These are phyloP conservation scores for Limtongia smithiae DNA, from an alignment of 805 yeast species.

Conservation along the genomic window DNA sequence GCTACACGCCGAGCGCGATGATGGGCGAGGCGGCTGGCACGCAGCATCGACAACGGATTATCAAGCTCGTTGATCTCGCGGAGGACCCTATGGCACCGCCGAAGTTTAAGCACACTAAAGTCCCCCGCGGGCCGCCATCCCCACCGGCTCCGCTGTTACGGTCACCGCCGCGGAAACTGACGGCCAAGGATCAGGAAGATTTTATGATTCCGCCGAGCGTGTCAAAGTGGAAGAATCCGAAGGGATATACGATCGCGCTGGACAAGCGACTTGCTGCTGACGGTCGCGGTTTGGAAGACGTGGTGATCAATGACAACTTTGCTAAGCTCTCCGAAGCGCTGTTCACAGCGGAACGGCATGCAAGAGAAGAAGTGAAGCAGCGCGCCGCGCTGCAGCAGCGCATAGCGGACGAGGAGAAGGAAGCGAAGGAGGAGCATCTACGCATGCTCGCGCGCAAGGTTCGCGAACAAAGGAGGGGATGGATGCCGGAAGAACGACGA, in stretches of 20 bases:
- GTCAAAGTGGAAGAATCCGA: conserved; percentile 93
- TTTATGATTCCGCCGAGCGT: conserved; percentile 91
- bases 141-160: conserved; percentile 65
- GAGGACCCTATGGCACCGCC: conserved; percentile 88
- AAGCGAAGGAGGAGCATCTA: conserved; percentile 51
- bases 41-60: conserved; percentile 43
- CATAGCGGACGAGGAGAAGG: conserved; percentile 49
- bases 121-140: conserved; percentile 60
- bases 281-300: conserved; percentile 40
- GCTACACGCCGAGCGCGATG: conserved; percentile 45
- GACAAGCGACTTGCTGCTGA: conserved; percentile 69
- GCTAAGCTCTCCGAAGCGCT: conserved; percentile 67
- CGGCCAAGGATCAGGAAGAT: conserved; percentile 67
- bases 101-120: conserved; percentile 64
- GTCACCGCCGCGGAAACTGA: conserved; percentile 50
- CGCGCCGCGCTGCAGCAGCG: conserved; percentile 50
- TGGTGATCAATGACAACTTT: conserved; percentile 54
- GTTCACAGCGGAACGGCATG: conserved; percentile 60
- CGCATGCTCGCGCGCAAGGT: conserved; percentile 50
- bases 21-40: conserved; percentile 34
- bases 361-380: conserved; percentile 53
- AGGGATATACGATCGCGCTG: conserved; percentile 77
- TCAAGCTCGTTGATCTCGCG: conserved; percentile 63
- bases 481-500: background rate
- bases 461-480: conserved; percentile 36